phyloP scores from a whole-genome alignment of 176 grass and related monocot genomes.

The Tuctoria greenei region DNA sequence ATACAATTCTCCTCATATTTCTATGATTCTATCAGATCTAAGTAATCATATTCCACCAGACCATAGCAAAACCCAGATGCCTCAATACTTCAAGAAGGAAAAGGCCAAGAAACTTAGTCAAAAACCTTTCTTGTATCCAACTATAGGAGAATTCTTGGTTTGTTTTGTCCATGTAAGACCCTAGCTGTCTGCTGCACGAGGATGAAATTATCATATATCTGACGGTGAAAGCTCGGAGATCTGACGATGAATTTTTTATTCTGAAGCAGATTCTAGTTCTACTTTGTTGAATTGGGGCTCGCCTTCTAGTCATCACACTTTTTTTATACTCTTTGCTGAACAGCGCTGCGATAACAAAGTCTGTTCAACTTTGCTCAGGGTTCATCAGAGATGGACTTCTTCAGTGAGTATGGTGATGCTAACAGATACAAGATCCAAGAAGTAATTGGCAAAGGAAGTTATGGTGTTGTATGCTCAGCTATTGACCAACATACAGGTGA shows the following conservation, averaged over 20 bases:
- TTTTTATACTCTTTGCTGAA: background rate
- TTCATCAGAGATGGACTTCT: constrained; percentile 86
- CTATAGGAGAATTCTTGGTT: too few relatives aligned
- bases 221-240: background rate
- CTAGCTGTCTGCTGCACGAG: too few relatives aligned
- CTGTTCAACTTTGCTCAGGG: constrained; percentile 54
- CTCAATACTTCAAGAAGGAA: too few relatives aligned
- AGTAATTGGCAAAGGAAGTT: constrained; percentile 93
- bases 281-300: constrained; percentile 14
- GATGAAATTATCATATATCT: too few relatives aligned
- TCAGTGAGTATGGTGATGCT: constrained; percentile 85
- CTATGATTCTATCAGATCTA: too few relatives aligned
- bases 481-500: constrained; percentile 79
- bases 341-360: background rate
- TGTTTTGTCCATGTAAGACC: too few relatives aligned
- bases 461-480: constrained; percentile 93
- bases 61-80: too few relatives aligned
- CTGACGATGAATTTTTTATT: constrained; percentile 17
- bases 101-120: too few relatives aligned
- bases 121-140: too few relatives aligned
- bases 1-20: too few relatives aligned
- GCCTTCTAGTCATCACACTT: background rate
- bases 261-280: constrained; percentile 23
- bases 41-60: too few relatives aligned
- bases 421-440: constrained; percentile 96